phyloP scores from a whole-genome alignment of 768 basidiomycete genomes.

The Naganishia vaughanmartiniae region DNA sequence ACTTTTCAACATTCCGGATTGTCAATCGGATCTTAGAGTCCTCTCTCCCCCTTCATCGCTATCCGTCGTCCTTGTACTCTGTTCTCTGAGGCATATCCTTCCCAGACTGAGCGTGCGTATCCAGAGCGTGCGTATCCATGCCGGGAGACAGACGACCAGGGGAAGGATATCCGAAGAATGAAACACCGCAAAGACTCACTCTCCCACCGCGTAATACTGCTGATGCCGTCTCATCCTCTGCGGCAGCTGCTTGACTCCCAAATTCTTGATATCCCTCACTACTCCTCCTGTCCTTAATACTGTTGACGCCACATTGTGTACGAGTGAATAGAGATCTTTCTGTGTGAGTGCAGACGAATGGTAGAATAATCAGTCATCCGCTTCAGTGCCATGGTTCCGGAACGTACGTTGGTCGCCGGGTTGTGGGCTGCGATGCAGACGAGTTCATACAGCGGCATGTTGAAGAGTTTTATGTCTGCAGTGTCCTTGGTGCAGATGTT shows the following conservation, averaged over 20 bases:
- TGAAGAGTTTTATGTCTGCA: background rate
- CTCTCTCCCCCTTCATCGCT: no score
- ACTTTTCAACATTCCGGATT: no score
- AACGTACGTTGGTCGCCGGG: conserved; percentile 44
- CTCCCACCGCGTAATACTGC: conserved; percentile 48
- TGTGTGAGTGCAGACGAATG: conserved; percentile 14
- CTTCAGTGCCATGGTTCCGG: background rate
- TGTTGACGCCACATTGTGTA: conserved; percentile 40
- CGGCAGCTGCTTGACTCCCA: conserved; percentile 46
- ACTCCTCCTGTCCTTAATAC: conserved; percentile 46
- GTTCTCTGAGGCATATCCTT: no score
- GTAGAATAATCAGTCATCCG: background rate
- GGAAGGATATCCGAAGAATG: background rate
- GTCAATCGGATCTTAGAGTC: no score
- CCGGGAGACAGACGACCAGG: no score
- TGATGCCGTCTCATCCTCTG: conserved; percentile 47
- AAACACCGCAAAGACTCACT: conserved; percentile 41
- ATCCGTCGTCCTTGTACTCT: no score
- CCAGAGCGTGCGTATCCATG: no score
- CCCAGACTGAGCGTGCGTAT: no score
- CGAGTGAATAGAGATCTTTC: conserved; percentile 46
- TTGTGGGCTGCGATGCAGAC: conserved; percentile 51
- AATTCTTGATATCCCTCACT: conserved; percentile 45
- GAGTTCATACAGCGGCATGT: conserved; percentile 51
- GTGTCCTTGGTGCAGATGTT: background rate